phyloP scores from a whole-genome alignment of 1,284 basidiomycete species.

The Vanrija humicola region DNA sequence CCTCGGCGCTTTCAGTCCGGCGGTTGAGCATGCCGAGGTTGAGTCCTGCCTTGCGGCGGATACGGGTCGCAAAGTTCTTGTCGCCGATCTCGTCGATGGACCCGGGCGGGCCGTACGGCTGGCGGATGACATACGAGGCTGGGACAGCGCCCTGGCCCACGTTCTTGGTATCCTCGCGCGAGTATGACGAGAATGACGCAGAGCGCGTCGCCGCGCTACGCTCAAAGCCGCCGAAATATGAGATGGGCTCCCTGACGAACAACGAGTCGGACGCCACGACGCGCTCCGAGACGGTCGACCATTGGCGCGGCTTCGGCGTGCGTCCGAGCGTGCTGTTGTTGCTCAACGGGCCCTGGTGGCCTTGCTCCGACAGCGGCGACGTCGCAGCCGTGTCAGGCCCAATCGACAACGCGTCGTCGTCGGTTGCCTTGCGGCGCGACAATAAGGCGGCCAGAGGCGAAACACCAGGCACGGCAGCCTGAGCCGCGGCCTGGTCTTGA shows the following conservation, averaged over 20 bases:
- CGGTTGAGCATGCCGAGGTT: slow-evolving; percentile 36
- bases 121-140: slow-evolving; percentile 55
- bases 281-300: slow-evolving; percentile 12
- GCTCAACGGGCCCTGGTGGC: background rate
- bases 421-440: slow-evolving; percentile 18
- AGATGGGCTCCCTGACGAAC: slow-evolving; percentile 8
- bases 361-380: slow-evolving; percentile 10
- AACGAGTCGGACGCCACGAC: slow-evolving; percentile 15
- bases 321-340: background rate
- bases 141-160: background rate
- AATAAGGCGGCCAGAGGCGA: slow-evolving; percentile 17
- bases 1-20: slow-evolving; percentile 15
- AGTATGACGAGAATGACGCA: slow-evolving; percentile 11
- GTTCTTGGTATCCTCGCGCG: background rate
- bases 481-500: slow-evolving; percentile 20
- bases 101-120: slow-evolving; percentile 79
- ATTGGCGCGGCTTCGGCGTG: slow-evolving; percentile 7
- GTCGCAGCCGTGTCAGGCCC: slow-evolving; percentile 12
- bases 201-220: slow-evolving; percentile 1
- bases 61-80: slow-evolving; percentile 69
- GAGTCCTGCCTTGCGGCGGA: slow-evolving; percentile 27
- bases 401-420: slow-evolving; percentile 17
- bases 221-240: slow-evolving; percentile 6
- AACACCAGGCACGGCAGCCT: slow-evolving; percentile 12
- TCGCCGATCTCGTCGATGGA: slow-evolving; percentile 79